Base-by-base conservation (phyloP, 352 stramenopile species). In the Globisporangium megalacanthum region DNA sequence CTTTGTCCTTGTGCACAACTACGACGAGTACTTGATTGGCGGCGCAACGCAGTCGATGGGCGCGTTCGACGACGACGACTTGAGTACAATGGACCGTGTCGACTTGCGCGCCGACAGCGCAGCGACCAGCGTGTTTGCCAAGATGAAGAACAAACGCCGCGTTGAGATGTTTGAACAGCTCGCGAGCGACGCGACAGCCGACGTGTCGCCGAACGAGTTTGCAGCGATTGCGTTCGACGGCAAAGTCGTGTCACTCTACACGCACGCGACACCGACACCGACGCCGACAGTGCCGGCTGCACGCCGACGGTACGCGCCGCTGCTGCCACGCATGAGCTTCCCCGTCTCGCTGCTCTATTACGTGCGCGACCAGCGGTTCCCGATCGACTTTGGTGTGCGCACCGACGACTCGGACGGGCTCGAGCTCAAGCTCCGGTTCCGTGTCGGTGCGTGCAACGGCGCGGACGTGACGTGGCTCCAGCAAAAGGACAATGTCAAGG, bases 1-100 rank as follows among this genome's bases (percentile, higher is more conserved):
- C 2, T 89, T 92, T 35, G 64, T 94, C 14, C 58, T 89, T 2
- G 59, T 90, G n/a, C 81, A 91, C 49, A 93, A 91, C 61, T 93
- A 85, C 33, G 67, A 72, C 13, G 79, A 93, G 17, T 74, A 88
- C 48, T 49, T 93, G 8, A 88, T 93, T 22, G 69, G 64, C 31
- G 74, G 74, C 19, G 58, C 60, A 6, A 55, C 79, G 1, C 53
- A 57, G 4, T 58, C 73, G 0, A 56, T 69, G 11, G 54, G 50
- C 3, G 60, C 68, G 20, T 79, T 76, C 56, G 72, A 62, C 0
- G 78, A 83, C 37, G 77, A 83, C 57, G 73, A 86, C 19, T 58
- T 83, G 41, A 58, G 74, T 7, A 62, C 56, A 1, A 69, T 65
- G 29, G 78, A 89, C 63, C 70, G 75, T 35, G 69, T 89, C 2